Evolutionary conservation across 768 basidiomycete genomes (phyloP).

Genomic region (Termitomyces sp.): DNA sequence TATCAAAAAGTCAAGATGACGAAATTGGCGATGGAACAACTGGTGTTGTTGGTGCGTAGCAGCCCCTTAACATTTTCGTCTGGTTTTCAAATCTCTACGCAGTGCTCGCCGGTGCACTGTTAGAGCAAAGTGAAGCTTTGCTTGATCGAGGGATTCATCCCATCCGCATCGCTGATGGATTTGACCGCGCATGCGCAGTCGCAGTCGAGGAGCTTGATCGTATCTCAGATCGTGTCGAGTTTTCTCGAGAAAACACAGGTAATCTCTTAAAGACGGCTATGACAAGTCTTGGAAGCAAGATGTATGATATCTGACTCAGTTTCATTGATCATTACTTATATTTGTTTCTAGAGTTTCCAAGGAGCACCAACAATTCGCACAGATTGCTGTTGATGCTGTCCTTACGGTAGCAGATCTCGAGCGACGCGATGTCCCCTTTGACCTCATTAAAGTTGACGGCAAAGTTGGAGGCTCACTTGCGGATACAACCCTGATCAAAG

Average conservation of each 20-base stretch:
- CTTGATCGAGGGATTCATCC: slow-evolving; percentile 99
- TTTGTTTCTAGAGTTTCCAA: slow-evolving; percentile 77
- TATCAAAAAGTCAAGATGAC: slow-evolving; percentile 98
- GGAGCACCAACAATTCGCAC: slow-evolving; percentile 91
- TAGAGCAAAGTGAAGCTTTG: slow-evolving; percentile 92
- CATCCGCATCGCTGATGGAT: slow-evolving; percentile 98
- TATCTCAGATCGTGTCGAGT: slow-evolving; percentile 87
- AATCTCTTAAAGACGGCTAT: slow-evolving; percentile 93
- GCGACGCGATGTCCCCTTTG: slow-evolving; percentile 92
- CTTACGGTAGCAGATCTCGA: slow-evolving; percentile 92
- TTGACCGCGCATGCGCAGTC: slow-evolving; percentile 88
- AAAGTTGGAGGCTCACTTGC: slow-evolving; percentile 97
- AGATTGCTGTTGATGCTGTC: slow-evolving; percentile 97
- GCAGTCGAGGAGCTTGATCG: slow-evolving; percentile 88
- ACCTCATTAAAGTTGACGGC: slow-evolving; percentile 98
- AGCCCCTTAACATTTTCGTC: background rate
- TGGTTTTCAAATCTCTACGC: background rate
- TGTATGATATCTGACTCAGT: slow-evolving; percentile 49
- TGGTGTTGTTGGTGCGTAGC: slow-evolving; percentile 88
- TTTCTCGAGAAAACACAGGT: slow-evolving; percentile 72
- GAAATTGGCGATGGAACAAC: slow-evolving; percentile 99
- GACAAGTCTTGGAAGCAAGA: slow-evolving; percentile 97
- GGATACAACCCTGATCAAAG: slow-evolving; percentile 92
- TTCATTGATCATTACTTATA: background rate
- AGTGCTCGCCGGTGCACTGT: slow-evolving; percentile 97